phyloP scores from a whole-genome alignment of 2,329 filamentous ascomycete genomes.

The Pseudocercospora macadamiae region DNA sequence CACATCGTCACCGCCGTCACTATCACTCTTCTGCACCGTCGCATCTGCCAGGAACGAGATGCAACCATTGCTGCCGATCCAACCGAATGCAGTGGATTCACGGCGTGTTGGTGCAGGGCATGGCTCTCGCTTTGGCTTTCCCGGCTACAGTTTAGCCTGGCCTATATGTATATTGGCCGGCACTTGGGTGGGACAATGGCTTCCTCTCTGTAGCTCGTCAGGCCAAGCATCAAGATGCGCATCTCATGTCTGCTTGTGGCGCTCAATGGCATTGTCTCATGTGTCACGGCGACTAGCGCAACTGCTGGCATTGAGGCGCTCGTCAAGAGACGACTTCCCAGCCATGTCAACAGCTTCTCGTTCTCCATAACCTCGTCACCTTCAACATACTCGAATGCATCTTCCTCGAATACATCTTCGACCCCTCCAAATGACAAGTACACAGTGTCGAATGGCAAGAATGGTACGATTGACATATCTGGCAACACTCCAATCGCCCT shows the following conservation, averaged over 20 bases:
- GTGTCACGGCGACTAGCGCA: not conserved
- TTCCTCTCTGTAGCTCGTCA: not conserved
- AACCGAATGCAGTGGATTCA: not conserved
- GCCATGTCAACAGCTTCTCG: slow-evolving; percentile 10
- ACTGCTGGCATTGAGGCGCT: slow-evolving; percentile 15
- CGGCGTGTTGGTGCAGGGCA: not conserved
- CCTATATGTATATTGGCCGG: not conserved
- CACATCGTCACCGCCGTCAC: not conserved
- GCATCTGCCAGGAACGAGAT: not conserved
- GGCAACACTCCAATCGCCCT: slow-evolving; percentile 27
- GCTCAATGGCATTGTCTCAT: not conserved
- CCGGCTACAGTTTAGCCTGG: not conserved
- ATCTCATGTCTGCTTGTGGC: not conserved
- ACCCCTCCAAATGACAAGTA: slow-evolving; percentile 23
- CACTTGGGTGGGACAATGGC: not conserved
- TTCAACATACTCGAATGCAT: not conserved
- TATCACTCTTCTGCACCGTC: not conserved
- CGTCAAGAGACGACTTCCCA: slow-evolving; percentile 10
- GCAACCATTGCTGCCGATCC: not conserved
- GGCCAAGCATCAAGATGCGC: not conserved
- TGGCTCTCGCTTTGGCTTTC: not conserved
- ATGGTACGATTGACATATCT: slow-evolving; percentile 26
- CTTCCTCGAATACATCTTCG: not conserved
- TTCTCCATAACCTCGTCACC: not conserved
- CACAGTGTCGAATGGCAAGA: slow-evolving; percentile 22